Percentiles rank a stretch among this genome's conserved stretches.
Evolutionary conservation across 2,329 filamentous ascomycete genomes (phyloP).

Genomic region (Sporothrix mexicana): DNA sequence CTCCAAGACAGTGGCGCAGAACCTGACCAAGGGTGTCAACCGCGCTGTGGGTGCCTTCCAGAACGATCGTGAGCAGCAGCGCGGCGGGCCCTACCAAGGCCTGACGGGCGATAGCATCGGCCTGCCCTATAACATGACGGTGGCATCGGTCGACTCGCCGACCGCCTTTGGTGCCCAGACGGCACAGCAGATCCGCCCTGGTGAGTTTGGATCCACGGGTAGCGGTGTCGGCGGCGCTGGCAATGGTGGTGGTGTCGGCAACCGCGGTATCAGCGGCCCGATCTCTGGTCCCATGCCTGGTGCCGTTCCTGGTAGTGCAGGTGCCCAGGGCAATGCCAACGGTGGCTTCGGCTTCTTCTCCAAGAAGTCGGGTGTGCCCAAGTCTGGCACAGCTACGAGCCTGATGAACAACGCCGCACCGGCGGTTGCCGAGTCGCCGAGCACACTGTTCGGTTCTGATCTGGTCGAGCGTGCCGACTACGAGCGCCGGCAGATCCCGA

Average conservation of each 20-base stretch:
- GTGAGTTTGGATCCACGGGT: conserved; percentile 20
- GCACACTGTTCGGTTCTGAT: conserved; percentile 84
- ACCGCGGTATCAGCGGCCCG: conserved; percentile 29
- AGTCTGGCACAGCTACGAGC: conserved; percentile 55
- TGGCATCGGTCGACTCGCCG: conserved; percentile 59
- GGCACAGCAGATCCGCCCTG: conserved; percentile 39
- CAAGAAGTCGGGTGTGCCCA: conserved; percentile 59
- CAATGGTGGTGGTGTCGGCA: conserved; percentile 7
- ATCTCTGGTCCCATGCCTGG: conserved; percentile 13
- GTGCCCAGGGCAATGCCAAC: conserved; percentile 40
- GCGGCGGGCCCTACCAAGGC: conserved; percentile 56
- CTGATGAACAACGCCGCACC: conserved; percentile 45
- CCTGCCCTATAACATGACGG: conserved; percentile 73
- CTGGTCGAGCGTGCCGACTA: conserved; percentile 83
- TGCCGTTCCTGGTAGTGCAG: conserved; percentile 40
- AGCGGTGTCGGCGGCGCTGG: conserved; percentile 18
- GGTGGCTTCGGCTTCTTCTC: conserved; percentile 73
- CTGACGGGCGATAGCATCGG: conserved; percentile 69
- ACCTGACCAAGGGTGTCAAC: conserved; percentile 91
- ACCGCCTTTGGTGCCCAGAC: conserved; percentile 43
- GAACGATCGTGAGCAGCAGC: conserved; percentile 58
- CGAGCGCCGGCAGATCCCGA: conserved; percentile 87
- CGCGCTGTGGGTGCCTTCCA: conserved; percentile 81
- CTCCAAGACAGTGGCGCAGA: conserved; percentile 90
- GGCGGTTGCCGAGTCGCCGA: conserved; percentile 57